These are phyloP conservation scores for Trametes sanguinea DNA, from an alignment of 768 basidiomycete genomes.

Conservation along the genomic window DNA sequence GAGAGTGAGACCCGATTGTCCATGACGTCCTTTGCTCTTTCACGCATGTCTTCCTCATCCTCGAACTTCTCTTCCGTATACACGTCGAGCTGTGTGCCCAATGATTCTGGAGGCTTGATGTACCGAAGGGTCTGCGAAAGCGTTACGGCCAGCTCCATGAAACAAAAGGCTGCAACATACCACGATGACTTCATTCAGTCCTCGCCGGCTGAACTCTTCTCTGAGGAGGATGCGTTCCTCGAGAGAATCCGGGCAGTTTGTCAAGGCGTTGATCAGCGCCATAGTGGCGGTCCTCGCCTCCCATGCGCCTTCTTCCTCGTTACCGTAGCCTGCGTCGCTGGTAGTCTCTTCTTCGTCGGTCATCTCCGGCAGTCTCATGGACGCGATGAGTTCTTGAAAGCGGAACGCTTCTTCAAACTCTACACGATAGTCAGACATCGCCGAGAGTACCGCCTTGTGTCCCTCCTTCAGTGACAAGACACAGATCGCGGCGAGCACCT, in stretches of 20 bases:
- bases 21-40: conserved; percentile 51
- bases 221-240: conserved; percentile 79
- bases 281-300: conserved; percentile 77
- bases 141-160: not conserved
- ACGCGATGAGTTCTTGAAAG: conserved; percentile 73
- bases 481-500: conserved; percentile 84
- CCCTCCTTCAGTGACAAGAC: conserved; percentile 71
- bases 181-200: conserved; percentile 80
- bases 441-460: conserved; percentile 71
- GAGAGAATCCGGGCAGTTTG: conserved; percentile 71
- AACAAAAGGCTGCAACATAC: conserved; percentile 48
- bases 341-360: conserved; percentile 39
- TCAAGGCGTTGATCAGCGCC: conserved; percentile 78
- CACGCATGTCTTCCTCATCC: conserved; percentile 83
- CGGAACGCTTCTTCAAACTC: conserved; percentile 73
- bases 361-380: conserved; percentile 56
- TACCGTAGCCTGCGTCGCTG: conserved; percentile 37
- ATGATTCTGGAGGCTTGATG: conserved; percentile 68
- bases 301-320: conserved; percentile 73
- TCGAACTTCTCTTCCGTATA: conserved; percentile 90
- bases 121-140: conserved; percentile 68
- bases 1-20: conserved; percentile 35
- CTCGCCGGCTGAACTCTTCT: conserved; percentile 81
- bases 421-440: conserved; percentile 78
- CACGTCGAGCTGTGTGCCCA: conserved; percentile 79